Evolutionary conservation across 805 yeast species (phyloP), one percentile per base, ranked within the genome.

Genomic region (Nakazawaea peltata): DNA sequence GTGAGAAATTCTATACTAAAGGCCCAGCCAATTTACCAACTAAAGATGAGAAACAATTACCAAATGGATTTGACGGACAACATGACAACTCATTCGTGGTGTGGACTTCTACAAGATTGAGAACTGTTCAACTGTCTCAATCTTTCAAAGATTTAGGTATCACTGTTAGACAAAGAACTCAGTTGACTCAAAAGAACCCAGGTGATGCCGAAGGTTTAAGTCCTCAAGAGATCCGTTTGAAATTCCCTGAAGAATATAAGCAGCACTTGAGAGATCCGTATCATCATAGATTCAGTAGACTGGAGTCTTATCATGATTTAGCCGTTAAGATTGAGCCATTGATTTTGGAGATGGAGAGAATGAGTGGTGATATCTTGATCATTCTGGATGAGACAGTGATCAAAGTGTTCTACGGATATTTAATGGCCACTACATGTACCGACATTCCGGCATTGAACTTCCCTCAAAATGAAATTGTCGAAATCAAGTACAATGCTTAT

Each of bases 271-370:
- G 65, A 41, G 97, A 90, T 54, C 96, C 96, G 2, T 92, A 92
- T 52, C 97, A 92, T 57, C 90, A 81, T 53, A 67, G 98, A 41
- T 92, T 74, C 53, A 84, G 95, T 2, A 69, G 97, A 33, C 86
- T 94, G 0, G 99, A 92, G 60, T 83, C 94, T 33, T 92, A 87
- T 53, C 98, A 92, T 57, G 99, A 92, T 57, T 68, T 92, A 39
- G 97, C 98, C 0, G 81, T 92, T 25, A 77, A 95, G 47, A 72
- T 92, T 61, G 98, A 92, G 58, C 95, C 97, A 0, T 65, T 92
- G 37, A 75, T 92, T 41, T 67, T 92, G 53, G 97, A 92, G 56
- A 80, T 92, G 77, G 99, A 92, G 56, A 72, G 97, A 46, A 79
- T 82, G 72, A 73, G 84, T 35, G 84, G 86, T 15, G 96, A 87